A percentile compares a stretch with the other conserved stretches of the same genome.
phyloP scores from a whole-genome alignment of 106 monocot species.

The Narthecium ossifragum region DNA sequence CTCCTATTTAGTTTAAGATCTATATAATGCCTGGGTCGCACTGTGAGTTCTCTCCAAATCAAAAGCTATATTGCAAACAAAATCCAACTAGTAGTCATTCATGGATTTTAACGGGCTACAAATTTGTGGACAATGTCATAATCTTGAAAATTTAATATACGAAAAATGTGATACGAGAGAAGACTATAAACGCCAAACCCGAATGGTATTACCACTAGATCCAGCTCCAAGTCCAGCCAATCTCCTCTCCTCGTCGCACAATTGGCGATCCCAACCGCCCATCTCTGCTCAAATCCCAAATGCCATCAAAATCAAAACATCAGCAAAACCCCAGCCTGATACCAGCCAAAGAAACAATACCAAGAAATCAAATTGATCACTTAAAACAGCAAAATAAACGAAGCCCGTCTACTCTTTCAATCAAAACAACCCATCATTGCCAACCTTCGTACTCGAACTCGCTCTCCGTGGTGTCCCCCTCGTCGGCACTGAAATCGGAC shows the following conservation, averaged over 20 bases:
- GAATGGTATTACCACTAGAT: slow-evolving; percentile 46
- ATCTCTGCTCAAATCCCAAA: slow-evolving; percentile 24
- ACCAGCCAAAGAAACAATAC: neutral
- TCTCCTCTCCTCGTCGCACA: slow-evolving; percentile 25
- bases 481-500: slow-evolving; percentile 88
- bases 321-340: neutral
- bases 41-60: too few relatives aligned
- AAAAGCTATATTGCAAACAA: too few relatives aligned
- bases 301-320: neutral
- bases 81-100: too few relatives aligned
- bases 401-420: neutral
- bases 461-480: slow-evolving; percentile 53
- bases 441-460: slow-evolving; percentile 60
- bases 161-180: too few relatives aligned
- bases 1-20: too few relatives aligned
- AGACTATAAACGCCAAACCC: too few relatives aligned
- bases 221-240: slow-evolving; percentile 20
- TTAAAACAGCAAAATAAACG: too few relatives aligned
- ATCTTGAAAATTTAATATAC: too few relatives aligned
- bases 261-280: slow-evolving; percentile 24
- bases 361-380: too few relatives aligned
- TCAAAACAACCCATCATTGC: neutral
- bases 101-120: too few relatives aligned
- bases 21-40: too few relatives aligned
- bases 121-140: too few relatives aligned